phyloP scores from a whole-genome alignment of 1,139 yeast genomes.

The Casaregolazyma suthepensis region DNA sequence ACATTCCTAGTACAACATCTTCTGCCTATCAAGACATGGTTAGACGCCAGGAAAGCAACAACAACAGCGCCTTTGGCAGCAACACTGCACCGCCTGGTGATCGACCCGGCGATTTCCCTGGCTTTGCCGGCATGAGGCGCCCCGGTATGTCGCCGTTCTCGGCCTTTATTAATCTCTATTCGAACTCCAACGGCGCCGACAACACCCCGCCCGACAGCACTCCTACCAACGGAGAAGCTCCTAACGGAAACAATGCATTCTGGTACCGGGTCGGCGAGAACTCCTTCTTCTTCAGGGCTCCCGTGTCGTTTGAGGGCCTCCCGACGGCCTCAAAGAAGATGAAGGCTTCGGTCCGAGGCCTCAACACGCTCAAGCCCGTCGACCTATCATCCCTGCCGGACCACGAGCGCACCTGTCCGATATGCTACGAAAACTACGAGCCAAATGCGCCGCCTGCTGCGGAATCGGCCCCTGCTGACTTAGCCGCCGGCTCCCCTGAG shows the following conservation, averaged over 20 bases:
- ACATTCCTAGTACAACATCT: conserved; percentile 5
- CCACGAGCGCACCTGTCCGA: conserved; percentile 30
- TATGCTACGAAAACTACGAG: conserved; percentile 31
- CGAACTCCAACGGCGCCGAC: neutral
- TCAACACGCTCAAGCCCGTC: conserved; percentile 23
- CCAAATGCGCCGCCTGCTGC: neutral
- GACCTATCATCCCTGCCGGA: conserved; percentile 22
- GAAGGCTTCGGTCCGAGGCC: conserved; percentile 29
- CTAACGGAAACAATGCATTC: neutral
- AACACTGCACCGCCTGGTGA: neutral
- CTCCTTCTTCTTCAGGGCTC: conserved; percentile 1
- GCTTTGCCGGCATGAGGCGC: neutral
- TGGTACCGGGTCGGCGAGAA: conserved; percentile 4
- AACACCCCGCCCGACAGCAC: neutral
- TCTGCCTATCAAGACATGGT: conserved; percentile 1
- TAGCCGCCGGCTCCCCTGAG: neutral
- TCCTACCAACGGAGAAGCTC: neutral
- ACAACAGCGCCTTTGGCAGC: neutral
- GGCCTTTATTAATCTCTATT: neutral
- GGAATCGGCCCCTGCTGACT: neutral
- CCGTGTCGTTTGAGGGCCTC: conserved; percentile 1
- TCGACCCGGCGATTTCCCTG: neutral
- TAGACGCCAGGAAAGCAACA: conserved; percentile 2
- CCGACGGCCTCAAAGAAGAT: conserved; percentile 19
- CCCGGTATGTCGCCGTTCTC: neutral